Evolutionary conservation across 371 early-diverging fungal genomes (phyloP).

Genomic region (Mucor circinelloides): DNA sequence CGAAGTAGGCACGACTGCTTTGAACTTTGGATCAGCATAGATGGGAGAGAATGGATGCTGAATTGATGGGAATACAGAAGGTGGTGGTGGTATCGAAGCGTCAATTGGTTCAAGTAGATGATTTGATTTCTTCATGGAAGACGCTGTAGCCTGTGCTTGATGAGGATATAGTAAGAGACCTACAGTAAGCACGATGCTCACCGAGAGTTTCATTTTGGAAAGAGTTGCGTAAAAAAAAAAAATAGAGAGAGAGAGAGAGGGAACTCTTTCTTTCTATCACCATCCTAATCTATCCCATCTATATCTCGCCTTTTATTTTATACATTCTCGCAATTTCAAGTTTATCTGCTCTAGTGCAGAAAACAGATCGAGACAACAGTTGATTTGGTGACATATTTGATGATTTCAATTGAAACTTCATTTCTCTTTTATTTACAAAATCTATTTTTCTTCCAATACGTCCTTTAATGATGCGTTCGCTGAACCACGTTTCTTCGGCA

Average conservation of each 20-base stretch:
- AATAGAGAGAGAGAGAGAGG: not conserved
- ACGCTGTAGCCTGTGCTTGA: not conserved
- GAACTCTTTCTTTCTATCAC: not conserved
- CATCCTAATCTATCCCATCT: not conserved
- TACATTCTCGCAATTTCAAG: not conserved
- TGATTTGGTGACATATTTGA: slow-evolving; percentile 7
- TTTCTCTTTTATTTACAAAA: slow-evolving; percentile 1
- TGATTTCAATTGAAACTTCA: slow-evolving; percentile 18
- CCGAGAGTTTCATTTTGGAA: slow-evolving; percentile 2
- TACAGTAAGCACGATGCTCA: not conserved
- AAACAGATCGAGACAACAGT: not conserved
- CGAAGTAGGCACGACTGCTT: slow-evolving; percentile 45
- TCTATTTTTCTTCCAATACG: slow-evolving; percentile 27
- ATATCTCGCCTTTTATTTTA: not conserved
- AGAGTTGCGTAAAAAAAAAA: no score
- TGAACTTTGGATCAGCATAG: slow-evolving; percentile 28
- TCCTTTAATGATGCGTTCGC: slow-evolving; percentile 75
- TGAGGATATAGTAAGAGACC: not conserved
- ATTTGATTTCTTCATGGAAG: not conserved
- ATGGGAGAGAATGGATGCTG: slow-evolving; percentile 40
- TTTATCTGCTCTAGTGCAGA: not conserved
- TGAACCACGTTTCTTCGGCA: slow-evolving; percentile 73
- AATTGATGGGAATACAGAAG: slow-evolving; percentile 22
- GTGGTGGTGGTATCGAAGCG: not conserved
- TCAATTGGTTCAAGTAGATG: not conserved